Percentiles rank a stretch among this genome's conserved stretches.
phyloP scores from a whole-genome alignment of 352 stramenopile genomes.

The Phytophthora chlamydospora region DNA sequence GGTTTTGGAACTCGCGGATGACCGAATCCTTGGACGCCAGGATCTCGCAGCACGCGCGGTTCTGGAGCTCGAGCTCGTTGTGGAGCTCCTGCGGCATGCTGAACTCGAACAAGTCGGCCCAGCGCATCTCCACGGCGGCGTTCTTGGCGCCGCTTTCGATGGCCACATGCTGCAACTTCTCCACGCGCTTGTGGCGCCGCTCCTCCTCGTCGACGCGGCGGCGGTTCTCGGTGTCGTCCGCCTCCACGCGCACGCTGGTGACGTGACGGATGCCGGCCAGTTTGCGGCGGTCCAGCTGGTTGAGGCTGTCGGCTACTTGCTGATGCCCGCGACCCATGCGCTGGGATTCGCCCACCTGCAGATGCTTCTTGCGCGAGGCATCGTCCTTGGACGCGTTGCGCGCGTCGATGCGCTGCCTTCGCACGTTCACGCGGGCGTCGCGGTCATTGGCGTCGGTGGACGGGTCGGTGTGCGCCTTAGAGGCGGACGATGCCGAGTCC shows the following conservation, averaged over 20 bases:
- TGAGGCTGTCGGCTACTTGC: conserved; percentile 79
- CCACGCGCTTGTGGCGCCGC: conserved; percentile 81
- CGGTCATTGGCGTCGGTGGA: conserved; percentile 49
- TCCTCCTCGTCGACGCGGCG: conserved; percentile 92
- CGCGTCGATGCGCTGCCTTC: conserved; percentile 74
- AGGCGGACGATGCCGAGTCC: conserved; percentile 20
- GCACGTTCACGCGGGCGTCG: conserved; percentile 66
- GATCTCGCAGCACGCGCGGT: conserved; percentile 88
- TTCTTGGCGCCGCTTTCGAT: conserved; percentile 91
- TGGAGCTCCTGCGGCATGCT: conserved; percentile 95
- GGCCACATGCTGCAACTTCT: conserved; percentile 92
- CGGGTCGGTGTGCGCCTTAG: conserved; percentile 45
- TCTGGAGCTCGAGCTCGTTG: conserved; percentile 89
- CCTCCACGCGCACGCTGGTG: conserved; percentile 90
- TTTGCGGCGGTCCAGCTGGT: conserved; percentile 79
- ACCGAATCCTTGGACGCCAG: conserved; percentile 90
- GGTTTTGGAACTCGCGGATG: conserved; percentile 90
- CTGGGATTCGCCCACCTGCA: conserved; percentile 65
- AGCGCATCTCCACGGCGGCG: conserved; percentile 93
- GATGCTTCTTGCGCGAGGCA: conserved; percentile 76
- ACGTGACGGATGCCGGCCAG: conserved; percentile 88
- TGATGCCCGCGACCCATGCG: conserved; percentile 75
- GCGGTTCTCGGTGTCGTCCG: conserved; percentile 90
- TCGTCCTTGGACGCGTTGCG: conserved; percentile 84
- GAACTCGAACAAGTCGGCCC: conserved; percentile 91